Base-by-base conservation (phyloP, 129 eudicot species). In the carrot (Daucus carota) region DNA sequence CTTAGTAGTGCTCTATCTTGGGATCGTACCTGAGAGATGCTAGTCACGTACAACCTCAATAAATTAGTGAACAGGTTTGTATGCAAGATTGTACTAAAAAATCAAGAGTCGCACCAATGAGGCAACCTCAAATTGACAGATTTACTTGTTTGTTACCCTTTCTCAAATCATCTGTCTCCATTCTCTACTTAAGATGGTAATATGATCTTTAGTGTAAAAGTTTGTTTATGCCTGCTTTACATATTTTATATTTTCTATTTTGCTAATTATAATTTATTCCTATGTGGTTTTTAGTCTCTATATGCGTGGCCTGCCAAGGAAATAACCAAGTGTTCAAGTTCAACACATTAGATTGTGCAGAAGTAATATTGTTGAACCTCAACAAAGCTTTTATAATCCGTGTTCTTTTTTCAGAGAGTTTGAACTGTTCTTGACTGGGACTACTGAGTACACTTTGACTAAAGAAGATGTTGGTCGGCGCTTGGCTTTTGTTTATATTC, bases 401-500 rank as follows among this genome's bases (percentile, higher is more conserved):
- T 78, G 26, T 52, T 74, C 18, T 34, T 45, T 32, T 50, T 80
- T 74, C 90, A 94, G 99, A 69, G 97, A 89, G 75, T 87, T 85
- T 74, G 83, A 63, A 31, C 46, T 84, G 85, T 96, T 94, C 59
- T 83, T 82, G 78, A 85, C 85, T 63, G 99, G 99, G 76, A 84
- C 96, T 31, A 80, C 81, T 67, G 97, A 91, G 62, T 91, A 91
- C 83, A 74, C 32, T 74, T 79, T 94, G 80, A 86, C 99, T 54
- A 89, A 87, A 78, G 96, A 94, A 74, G 99, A 94, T 82, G 85
- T 94, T 74, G 92, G 96, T 52, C 78, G 81, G 18, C 86, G 92
- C 68, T 33, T 94, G 89, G 90, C 93, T 72, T 94, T 94, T 84
- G 90, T 84, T 22, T 94, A 87, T 78, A 80, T 83, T 75, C 97